These are phyloP conservation scores for Triangularia setosa DNA, from an alignment of 2,329 filamentous ascomycete species.

Conservation along the genomic window DNA sequence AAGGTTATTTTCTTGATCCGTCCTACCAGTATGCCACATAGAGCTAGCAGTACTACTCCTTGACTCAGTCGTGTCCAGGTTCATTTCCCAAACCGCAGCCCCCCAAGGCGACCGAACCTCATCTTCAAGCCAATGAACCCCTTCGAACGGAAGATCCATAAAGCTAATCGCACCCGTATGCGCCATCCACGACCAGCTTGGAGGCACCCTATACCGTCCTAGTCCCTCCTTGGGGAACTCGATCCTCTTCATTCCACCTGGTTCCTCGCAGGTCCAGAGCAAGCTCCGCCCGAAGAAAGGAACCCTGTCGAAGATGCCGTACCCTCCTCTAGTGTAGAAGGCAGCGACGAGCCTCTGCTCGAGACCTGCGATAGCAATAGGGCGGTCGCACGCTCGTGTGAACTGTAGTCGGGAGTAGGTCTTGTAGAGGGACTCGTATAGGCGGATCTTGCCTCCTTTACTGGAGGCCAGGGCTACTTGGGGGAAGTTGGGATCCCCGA, in stretches of 20 bases:
- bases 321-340: slow-evolving; percentile 27
- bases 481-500: slow-evolving; percentile 31
- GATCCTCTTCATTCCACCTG: slow-evolving; percentile 6
- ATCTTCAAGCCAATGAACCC: slow-evolving; percentile 11
- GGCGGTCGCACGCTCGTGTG: slow-evolving; percentile 25
- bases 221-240: not conserved
- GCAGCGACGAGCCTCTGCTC: slow-evolving; percentile 28
- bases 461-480: slow-evolving; percentile 9
- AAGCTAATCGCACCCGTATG: slow-evolving; percentile 19
- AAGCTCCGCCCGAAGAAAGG: slow-evolving; percentile 28
- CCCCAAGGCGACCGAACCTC: not conserved
- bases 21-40: not conserved
- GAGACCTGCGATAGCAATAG: slow-evolving; percentile 32
- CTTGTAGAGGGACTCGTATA: slow-evolving; percentile 27
- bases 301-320: slow-evolving; percentile 32
- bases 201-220: not conserved
- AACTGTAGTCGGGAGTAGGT: slow-evolving; percentile 32
- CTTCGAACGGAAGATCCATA: slow-evolving; percentile 24
- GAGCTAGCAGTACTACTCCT: not conserved
- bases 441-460: slow-evolving; percentile 22
- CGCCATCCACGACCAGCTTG: slow-evolving; percentile 19
- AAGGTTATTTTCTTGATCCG: not conserved
- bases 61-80: not conserved
- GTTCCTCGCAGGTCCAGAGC: slow-evolving; percentile 28
- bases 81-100: not conserved